Evolutionary conservation across 2,329 filamentous ascomycete genomes (phyloP).

Genomic region (Aphanoascus verrucosus): DNA sequence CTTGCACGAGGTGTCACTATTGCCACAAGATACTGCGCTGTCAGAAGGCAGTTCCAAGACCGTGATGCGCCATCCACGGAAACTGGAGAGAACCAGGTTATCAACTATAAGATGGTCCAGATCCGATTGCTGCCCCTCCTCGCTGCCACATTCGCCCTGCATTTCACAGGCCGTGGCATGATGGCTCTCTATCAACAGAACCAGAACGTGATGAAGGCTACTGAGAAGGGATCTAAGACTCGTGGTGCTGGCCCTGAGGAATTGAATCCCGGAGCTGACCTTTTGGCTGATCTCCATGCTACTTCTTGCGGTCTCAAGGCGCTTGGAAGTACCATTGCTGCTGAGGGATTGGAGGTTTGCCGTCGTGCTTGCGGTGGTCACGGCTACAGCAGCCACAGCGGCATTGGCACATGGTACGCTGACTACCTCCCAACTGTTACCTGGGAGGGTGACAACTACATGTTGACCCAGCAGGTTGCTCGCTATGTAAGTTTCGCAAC

Average conservation of each 20-base stretch:
- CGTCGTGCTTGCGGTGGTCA: slow-evolving; percentile 67
- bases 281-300: slow-evolving; percentile 63
- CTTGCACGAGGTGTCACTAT: slow-evolving; percentile 68
- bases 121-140: slow-evolving; percentile 61
- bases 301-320: slow-evolving; percentile 69
- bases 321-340: slow-evolving; percentile 58
- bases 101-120: slow-evolving; percentile 75
- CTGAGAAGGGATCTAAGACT: slow-evolving; percentile 35
- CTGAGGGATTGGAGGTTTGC: slow-evolving; percentile 63
- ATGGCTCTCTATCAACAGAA: slow-evolving; percentile 62
- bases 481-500: slow-evolving; percentile 46
- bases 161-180: slow-evolving; percentile 69
- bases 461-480: slow-evolving; percentile 70
- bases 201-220: slow-evolving; percentile 51
- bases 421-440: slow-evolving; percentile 63
- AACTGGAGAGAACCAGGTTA: slow-evolving; percentile 58
- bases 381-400: slow-evolving; percentile 59
- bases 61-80: slow-evolving; percentile 51
- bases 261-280: slow-evolving; percentile 52
- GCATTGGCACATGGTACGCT: slow-evolving; percentile 64
- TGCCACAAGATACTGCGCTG: slow-evolving; percentile 61
- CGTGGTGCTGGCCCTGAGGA: slow-evolving; percentile 58
- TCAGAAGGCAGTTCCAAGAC: slow-evolving; percentile 69
- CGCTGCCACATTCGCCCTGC: slow-evolving; percentile 64
- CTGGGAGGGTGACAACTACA: slow-evolving; percentile 74